Evolutionary conservation across 2,329 filamentous ascomycete genomes (phyloP).

Genomic region (Daldinia eschscholtzii): DNA sequence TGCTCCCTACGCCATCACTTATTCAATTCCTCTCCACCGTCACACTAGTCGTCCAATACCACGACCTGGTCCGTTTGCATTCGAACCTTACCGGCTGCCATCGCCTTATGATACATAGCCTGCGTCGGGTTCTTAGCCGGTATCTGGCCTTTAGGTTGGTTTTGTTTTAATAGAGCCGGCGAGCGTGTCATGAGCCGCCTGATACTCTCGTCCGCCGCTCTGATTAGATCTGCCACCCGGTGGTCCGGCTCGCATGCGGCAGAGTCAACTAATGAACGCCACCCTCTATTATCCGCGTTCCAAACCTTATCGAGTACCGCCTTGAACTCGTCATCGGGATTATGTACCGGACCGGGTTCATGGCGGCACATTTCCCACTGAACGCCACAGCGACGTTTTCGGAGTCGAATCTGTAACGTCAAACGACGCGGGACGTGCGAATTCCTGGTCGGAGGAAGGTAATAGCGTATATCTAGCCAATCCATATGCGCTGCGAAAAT

Average conservation of each 20-base stretch:
- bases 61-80: slow-evolving; percentile 41
- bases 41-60: slow-evolving; percentile 38
- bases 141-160: slow-evolving; percentile 38
- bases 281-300: slow-evolving; percentile 46
- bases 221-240: slow-evolving; percentile 61
- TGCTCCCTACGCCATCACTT: slow-evolving; percentile 15
- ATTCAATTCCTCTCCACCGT: slow-evolving; percentile 20
- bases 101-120: slow-evolving; percentile 41
- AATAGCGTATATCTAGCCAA: slow-evolving; percentile 69
- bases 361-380: slow-evolving; percentile 65
- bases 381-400: slow-evolving; percentile 60
- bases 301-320: slow-evolving; percentile 49
- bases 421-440: slow-evolving; percentile 55
- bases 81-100: slow-evolving; percentile 41
- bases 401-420: slow-evolving; percentile 66
- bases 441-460: slow-evolving; percentile 52
- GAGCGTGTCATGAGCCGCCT: slow-evolving; percentile 53
- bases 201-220: slow-evolving; percentile 62
- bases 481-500: slow-evolving; percentile 68
- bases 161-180: slow-evolving; percentile 47
- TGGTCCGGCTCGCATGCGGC: slow-evolving; percentile 58
- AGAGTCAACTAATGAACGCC: slow-evolving; percentile 54
- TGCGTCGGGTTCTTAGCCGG: slow-evolving; percentile 40
- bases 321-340: slow-evolving; percentile 51
- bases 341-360: slow-evolving; percentile 43